Percentiles rank a stretch among this genome's conserved stretches.
phyloP scores from a whole-genome alignment of 768 basidiomycete species.

The Strobilomyces echinocephalus region DNA sequence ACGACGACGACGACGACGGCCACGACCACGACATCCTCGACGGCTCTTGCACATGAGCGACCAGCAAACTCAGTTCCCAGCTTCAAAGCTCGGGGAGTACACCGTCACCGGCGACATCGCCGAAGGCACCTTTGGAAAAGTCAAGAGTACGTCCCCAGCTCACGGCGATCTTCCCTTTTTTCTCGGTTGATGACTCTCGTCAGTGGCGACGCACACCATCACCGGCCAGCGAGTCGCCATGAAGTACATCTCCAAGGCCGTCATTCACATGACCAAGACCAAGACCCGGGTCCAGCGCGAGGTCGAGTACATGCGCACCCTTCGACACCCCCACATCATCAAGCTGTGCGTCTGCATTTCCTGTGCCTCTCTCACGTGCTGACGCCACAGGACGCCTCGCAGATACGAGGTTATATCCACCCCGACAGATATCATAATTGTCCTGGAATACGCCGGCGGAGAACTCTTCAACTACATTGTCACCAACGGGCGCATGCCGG shows the following conservation, averaged over 20 bases:
- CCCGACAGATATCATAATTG: conserved; percentile 94
- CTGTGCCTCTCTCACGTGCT: background rate
- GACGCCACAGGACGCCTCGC: background rate
- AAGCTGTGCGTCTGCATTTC: conserved; percentile 60
- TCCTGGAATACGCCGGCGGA: conserved; percentile 93
- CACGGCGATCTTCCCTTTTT: conserved; percentile 13
- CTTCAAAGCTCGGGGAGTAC: conserved; percentile 87
- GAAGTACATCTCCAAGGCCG: conserved; percentile 95
- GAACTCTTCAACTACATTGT: conserved; percentile 99
- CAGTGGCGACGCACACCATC: conserved; percentile 73
- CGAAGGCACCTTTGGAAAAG: conserved; percentile 97
- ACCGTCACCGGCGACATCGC: conserved; percentile 84
- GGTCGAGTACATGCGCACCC: conserved; percentile 93
- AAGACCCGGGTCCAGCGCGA: conserved; percentile 90
- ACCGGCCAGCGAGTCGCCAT: conserved; percentile 96
- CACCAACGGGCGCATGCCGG: conserved; percentile 85
- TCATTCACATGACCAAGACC: conserved; percentile 87
- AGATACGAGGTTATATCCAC: conserved; percentile 91
- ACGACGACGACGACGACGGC: background rate
- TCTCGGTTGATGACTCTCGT: conserved; percentile 13
- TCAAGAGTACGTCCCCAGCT: conserved; percentile 74
- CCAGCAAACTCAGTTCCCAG: conserved; percentile 37
- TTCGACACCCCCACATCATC: conserved; percentile 95
- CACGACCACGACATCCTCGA: conserved; percentile 4
- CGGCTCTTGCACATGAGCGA: conserved; percentile 26